Base-by-base conservation (phyloP, 139 green algal species). In the Pseudopediastrum boryanum region DNA sequence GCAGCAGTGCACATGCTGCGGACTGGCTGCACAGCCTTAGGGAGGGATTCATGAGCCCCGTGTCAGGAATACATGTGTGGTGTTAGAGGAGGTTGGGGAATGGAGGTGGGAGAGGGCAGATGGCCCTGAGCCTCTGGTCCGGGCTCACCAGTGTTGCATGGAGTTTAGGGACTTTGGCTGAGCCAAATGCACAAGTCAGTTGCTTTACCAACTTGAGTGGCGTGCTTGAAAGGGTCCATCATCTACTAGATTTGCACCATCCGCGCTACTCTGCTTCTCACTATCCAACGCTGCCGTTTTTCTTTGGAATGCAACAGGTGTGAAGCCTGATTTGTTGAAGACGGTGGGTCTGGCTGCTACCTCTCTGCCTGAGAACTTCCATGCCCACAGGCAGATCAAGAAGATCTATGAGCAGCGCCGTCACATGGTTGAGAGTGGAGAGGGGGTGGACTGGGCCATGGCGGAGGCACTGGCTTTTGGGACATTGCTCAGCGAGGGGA, bases 401-500 rank as follows among this genome's bases (percentile, higher is more conserved):
- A 92, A 96, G 73, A 88, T 98, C 52, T 98, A 98, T 76, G 91
- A 98, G 39, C 66, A 80, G 36, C 87, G 96, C 29, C 81, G 85
- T 12, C 70, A 91, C 61, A 95, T 95, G 87, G 90, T 98, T 9
- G 89, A 95, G 61, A 85, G 67, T 1, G 90, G 84, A 73, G 71
- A 84, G 77, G 85, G 85, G 52, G 75, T 98, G 2, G 95, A 98
- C 86, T 99, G 96, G 95, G 96, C 83, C 27, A 94, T 93, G 75
- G 96, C 93, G 1, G 96, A 99, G 88, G 94, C 94, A 16, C 90
- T 99, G 31, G 96, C 96, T 4, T 99, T 98, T 84, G 96, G 89
- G 46, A 97, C 95, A 16, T 89, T 98, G 62, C 77, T 99, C 44
- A 82, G 83, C 9, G 96, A 99, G 89, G 96, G 96, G 78, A 98